Evolutionary conservation across 2,329 filamentous ascomycete genomes (phyloP).

Genomic region (Colletotrichum echinochloae): DNA sequence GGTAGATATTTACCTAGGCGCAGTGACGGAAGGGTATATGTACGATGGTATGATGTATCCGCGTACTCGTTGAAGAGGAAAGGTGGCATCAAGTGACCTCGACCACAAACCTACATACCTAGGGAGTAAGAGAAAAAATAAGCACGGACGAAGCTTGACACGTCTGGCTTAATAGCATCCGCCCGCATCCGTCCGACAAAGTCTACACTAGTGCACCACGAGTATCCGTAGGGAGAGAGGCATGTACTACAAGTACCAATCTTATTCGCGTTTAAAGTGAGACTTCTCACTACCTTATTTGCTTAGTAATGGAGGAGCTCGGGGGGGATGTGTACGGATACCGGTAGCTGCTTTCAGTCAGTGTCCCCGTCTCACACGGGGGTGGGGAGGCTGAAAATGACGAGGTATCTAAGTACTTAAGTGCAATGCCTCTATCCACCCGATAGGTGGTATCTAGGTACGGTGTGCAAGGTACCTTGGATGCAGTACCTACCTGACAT

Average conservation of each 20-base stretch:
- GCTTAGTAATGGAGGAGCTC: neutral
- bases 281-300: neutral
- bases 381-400: neutral
- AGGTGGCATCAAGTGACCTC: conserved; percentile 2
- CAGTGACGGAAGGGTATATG: too few species aligned
- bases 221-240: too few species aligned
- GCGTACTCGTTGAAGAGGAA: neutral
- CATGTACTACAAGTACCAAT: neutral
- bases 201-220: neutral
- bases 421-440: too few species aligned
- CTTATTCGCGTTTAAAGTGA: neutral
- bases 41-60: too few species aligned
- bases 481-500: neutral
- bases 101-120: neutral
- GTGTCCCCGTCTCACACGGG: neutral
- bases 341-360: neutral
- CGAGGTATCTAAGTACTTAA: conserved; percentile 2
- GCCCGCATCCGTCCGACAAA: conserved; percentile 21
- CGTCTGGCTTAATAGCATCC: conserved; percentile 27
- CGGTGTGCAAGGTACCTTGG: neutral
- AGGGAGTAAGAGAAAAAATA: neutral
- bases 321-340: too few species aligned
- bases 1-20: too few species aligned
- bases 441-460: too few species aligned
- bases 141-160: neutral